phyloP scores from a whole-genome alignment of 2,329 filamentous ascomycete species.

The Metarhizium humberi region DNA sequence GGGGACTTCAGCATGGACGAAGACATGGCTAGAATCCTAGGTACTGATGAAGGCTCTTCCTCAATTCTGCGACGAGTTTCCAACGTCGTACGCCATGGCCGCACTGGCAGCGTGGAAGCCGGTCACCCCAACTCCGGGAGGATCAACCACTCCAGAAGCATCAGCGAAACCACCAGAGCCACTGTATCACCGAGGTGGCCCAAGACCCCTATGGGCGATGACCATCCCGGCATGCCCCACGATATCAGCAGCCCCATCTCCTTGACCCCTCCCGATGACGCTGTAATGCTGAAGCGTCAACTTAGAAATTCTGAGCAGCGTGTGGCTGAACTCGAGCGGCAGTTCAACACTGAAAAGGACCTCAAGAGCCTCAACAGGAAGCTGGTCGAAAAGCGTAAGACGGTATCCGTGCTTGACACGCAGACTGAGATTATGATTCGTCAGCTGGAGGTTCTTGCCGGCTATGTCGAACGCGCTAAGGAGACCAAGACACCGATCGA shows the following conservation, averaged over 20 bases:
- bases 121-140: conserved; percentile 27
- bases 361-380: conserved; percentile 76
- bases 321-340: conserved; percentile 78
- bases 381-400: conserved; percentile 86
- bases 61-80: conserved; percentile 84
- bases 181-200: conserved; percentile 61
- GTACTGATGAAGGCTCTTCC: conserved; percentile 64
- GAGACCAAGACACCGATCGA: conserved; percentile 73
- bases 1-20: conserved; percentile 92
- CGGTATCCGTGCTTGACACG: conserved; percentile 86
- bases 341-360: conserved; percentile 57
- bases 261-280: conserved; percentile 54
- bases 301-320: conserved; percentile 73
- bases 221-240: conserved; percentile 33
- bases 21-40: conserved; percentile 84
- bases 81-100: conserved; percentile 86
- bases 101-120: conserved; percentile 70
- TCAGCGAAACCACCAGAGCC: conserved; percentile 57
- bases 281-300: conserved; percentile 61
- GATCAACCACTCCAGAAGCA: conserved; percentile 47
- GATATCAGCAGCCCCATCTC: conserved; percentile 67
- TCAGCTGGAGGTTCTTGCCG: conserved; percentile 80
- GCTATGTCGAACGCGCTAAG: conserved; percentile 81
- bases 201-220: conserved; percentile 54
- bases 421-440: conserved; percentile 93